A percentile compares a stretch with the other conserved stretches of the same genome.
Evolutionary conservation across 2,329 filamentous ascomycete genomes (phyloP).

Genomic region (Colletotrichum incanum): DNA sequence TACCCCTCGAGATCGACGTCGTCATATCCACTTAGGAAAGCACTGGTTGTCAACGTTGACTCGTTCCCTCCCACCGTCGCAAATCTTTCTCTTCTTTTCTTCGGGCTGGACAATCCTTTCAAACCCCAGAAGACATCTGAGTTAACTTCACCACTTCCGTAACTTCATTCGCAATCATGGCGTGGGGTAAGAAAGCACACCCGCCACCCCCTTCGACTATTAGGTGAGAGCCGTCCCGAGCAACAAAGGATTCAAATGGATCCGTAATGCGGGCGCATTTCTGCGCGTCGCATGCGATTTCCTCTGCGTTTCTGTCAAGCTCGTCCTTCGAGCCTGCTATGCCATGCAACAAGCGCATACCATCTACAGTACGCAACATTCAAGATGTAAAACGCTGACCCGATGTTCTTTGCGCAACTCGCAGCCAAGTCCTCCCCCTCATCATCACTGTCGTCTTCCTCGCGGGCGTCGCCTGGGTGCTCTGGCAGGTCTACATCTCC

Average conservation of each 20-base stretch:
- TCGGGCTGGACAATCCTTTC: not conserved
- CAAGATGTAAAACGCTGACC: slow-evolving; percentile 15
- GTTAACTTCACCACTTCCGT: not conserved
- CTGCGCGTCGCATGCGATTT: not conserved
- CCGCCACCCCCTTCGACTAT: slow-evolving; percentile 35
- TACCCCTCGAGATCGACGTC: slow-evolving; percentile 12
- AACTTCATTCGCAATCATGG: slow-evolving; percentile 27
- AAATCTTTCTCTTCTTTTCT: not conserved
- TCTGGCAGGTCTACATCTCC: slow-evolving; percentile 81
- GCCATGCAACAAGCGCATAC: not conserved
- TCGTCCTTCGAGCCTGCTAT: not conserved
- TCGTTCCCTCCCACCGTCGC: not conserved
- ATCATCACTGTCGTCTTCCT: slow-evolving; percentile 74
- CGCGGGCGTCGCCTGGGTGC: slow-evolving; percentile 73
- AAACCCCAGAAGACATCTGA: not conserved
- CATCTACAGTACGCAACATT: not conserved
- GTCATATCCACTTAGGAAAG: not conserved
- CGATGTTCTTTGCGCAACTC: not conserved
- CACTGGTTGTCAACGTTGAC: not conserved
- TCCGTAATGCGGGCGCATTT: not conserved
- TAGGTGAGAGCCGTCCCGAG: slow-evolving; percentile 20
- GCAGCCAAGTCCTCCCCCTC: slow-evolving; percentile 77
- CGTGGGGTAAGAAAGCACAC: slow-evolving; percentile 39
- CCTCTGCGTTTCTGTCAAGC: not conserved
- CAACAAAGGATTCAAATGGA: not conserved